A percentile compares a stretch with the other conserved stretches of the same genome.
phyloP scores from a whole-genome alignment of 1,284 basidiomycete genomes.

The Rhodotorula sp. region DNA sequence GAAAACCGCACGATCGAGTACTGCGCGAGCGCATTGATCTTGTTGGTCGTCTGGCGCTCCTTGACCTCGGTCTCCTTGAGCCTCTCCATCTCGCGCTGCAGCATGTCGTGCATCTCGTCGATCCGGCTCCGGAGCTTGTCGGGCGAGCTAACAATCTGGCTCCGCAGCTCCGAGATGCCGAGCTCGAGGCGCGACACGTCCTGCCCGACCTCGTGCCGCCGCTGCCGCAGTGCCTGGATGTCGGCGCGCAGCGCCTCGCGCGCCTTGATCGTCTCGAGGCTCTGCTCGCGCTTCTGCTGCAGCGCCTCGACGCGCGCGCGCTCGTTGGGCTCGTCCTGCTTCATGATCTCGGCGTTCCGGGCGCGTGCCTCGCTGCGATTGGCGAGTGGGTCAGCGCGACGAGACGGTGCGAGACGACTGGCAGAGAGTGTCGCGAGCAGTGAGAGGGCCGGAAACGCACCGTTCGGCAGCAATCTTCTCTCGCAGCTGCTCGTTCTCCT shows the following conservation, averaged over 20 bases:
- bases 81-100: slow-evolving; percentile 28
- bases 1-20: slow-evolving; percentile 28
- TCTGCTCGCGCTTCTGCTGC: not conserved
- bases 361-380: slow-evolving; percentile 5
- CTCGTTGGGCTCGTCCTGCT: slow-evolving; percentile 1
- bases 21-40: slow-evolving; percentile 29
- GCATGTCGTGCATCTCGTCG: slow-evolving; percentile 19
- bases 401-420: too few species aligned
- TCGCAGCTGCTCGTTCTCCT: slow-evolving; percentile 17
- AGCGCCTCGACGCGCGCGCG: not conserved
- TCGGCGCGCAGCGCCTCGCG: slow-evolving; percentile 14
- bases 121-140: slow-evolving; percentile 27
- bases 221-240: slow-evolving; percentile 5
- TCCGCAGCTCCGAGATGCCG: slow-evolving; percentile 15
- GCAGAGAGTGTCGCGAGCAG: too few species aligned
- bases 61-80: slow-evolving; percentile 29
- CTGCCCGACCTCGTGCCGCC: slow-evolving; percentile 19
- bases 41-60: slow-evolving; percentile 30
- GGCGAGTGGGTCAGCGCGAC: not conserved
- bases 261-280: not conserved
- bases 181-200: slow-evolving; percentile 28
- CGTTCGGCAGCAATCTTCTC: slow-evolving; percentile 22
- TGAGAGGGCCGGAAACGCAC: not conserved
- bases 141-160: slow-evolving; percentile 34
- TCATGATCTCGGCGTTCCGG: slow-evolving; percentile 22